A percentile compares a stretch with the other conserved stretches of the same genome.
phyloP scores from a whole-genome alignment of 441 rosid species.

The Euphorbia schlechtendalii region DNA sequence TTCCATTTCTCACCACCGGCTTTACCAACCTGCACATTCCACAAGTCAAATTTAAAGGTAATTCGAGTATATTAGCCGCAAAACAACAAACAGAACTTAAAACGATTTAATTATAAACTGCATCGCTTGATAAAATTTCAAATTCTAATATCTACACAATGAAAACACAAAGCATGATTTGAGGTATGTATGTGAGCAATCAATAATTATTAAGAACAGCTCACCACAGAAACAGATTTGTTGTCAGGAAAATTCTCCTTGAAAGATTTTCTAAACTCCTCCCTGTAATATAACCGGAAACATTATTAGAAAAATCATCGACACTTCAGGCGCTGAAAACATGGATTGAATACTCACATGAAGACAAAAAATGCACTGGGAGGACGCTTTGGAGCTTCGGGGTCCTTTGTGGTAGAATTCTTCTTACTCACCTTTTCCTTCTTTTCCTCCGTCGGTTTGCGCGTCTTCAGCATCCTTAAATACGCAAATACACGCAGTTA shows the following conservation, averaged over 20 bases:
- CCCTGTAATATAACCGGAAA: slow-evolving; percentile 23
- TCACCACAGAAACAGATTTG: slow-evolving; percentile 30
- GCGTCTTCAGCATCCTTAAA: slow-evolving; percentile 23
- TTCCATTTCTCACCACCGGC: slow-evolving; percentile 41
- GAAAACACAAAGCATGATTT: neutral
- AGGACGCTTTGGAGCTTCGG: slow-evolving; percentile 36
- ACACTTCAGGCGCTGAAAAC: neutral
- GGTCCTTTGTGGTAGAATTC: slow-evolving; percentile 5
- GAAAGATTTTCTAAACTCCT: slow-evolving; percentile 33
- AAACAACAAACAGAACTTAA: neutral
- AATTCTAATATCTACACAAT: slow-evolving; percentile 1
- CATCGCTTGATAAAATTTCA: neutral
- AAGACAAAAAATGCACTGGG: slow-evolving; percentile 29
- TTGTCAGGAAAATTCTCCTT: slow-evolving; percentile 35
- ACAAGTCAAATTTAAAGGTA: slow-evolving; percentile 3
- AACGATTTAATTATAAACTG: neutral
- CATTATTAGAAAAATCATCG: neutral
- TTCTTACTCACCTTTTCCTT: slow-evolving; percentile 4
- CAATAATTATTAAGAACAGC: neutral
- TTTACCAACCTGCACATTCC: slow-evolving; percentile 28
- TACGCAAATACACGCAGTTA: neutral
- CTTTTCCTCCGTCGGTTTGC: slow-evolving; percentile 9
- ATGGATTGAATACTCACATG: slow-evolving; percentile 18
- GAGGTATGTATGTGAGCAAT: too few species aligned
- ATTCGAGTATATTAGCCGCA: neutral